A percentile compares a stretch with the other conserved stretches of the same genome.
Conservation (phyloP, 164 flowering plant species). For the Tinospora cordifolia region DNA sequence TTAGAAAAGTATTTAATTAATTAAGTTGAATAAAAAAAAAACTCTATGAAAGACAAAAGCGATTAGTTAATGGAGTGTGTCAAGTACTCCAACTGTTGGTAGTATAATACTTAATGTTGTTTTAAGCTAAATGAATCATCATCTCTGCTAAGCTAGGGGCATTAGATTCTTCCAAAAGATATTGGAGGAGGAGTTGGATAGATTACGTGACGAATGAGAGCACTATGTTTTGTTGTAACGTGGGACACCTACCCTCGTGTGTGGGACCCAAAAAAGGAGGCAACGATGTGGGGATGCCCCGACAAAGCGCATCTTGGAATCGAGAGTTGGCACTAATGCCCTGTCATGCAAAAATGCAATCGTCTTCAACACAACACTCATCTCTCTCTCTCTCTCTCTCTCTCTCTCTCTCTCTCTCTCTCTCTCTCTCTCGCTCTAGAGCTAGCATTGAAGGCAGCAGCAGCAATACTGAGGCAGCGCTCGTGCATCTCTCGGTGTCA, state of each 20-base stretch:
- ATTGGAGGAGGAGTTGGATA: background rate
- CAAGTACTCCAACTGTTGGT: too few species aligned
- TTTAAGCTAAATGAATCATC: too few species aligned
- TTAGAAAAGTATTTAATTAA: too few species aligned
- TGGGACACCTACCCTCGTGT: background rate
- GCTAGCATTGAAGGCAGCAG: background rate
- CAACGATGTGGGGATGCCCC: background rate
- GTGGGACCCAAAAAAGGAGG: slow-evolving; percentile 1
- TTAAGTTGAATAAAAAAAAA: too few species aligned
- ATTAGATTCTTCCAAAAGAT: too few species aligned
- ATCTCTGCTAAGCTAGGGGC: too few species aligned
- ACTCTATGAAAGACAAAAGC: too few species aligned
- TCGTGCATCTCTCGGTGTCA: background rate
- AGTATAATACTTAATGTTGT: too few species aligned
- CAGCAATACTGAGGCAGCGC: background rate
- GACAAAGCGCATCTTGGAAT: slow-evolving; percentile 26
- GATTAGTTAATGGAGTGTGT: too few species aligned
- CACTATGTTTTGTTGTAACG: background rate
- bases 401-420: background rate
- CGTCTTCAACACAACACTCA: background rate
- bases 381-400: background rate
- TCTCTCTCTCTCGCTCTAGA: background rate
- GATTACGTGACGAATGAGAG: background rate
- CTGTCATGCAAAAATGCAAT: background rate
- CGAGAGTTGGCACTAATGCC: slow-evolving; percentile 20